phyloP scores from a whole-genome alignment of 257 asterid genomes.

The Scutellaria baicalensis region DNA sequence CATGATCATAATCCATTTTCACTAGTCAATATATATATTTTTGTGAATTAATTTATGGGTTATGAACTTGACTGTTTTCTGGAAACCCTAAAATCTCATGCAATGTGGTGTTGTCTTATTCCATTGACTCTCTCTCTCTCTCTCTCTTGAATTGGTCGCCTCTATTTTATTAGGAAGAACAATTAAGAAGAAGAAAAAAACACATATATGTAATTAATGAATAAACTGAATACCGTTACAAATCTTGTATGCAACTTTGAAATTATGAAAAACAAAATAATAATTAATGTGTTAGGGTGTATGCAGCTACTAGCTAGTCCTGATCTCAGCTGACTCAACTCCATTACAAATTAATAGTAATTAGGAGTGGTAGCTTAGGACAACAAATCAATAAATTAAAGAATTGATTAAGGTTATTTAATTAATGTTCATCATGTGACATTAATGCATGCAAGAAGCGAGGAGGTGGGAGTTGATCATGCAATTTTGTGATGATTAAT shows the following conservation, averaged over 20 bases:
- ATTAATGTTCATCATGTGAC: background rate
- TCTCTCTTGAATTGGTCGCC: no score
- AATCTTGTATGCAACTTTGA: background rate
- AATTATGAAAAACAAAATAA: background rate
- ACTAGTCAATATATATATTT: no score
- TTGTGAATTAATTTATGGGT: no score
- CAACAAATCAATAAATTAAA: background rate
- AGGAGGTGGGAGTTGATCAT: background rate
- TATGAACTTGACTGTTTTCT: no score
- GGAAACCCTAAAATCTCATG: no score
- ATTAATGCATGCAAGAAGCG: background rate
- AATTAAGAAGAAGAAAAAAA: background rate
- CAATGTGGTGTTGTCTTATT: no score
- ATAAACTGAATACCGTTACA: background rate
- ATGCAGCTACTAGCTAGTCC: background rate
- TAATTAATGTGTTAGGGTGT: background rate
- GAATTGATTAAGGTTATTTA: slow-evolving; percentile 1
- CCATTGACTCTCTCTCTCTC: no score
- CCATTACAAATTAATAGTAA: slow-evolving; percentile 12
- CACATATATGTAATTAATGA: background rate
- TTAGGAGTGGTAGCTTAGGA: slow-evolving; percentile 1
- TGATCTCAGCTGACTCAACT: slow-evolving; percentile 5
- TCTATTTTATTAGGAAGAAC: no score
- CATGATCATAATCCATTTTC: no score
- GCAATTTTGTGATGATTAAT: background rate